phyloP scores from a whole-genome alignment of 2,329 filamentous ascomycete species.

The Elsinoe australis region DNA sequence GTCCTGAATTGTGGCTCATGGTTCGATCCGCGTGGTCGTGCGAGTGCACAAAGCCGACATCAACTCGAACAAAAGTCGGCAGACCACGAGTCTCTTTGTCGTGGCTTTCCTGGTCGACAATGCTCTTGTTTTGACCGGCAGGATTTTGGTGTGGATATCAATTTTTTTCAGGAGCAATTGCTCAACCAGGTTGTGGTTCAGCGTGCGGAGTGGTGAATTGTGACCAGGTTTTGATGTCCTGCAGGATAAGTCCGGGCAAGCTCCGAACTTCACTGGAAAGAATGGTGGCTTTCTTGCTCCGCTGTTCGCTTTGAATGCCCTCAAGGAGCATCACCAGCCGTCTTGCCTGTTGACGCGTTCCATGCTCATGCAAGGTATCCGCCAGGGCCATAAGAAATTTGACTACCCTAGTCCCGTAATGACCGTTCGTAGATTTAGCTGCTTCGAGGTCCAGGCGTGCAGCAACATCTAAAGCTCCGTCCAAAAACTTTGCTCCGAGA shows the following conservation, averaged over 20 bases:
- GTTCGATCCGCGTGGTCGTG: too few relatives aligned
- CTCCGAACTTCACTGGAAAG: not conserved
- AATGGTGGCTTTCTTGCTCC: not conserved
- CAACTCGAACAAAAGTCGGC: too few relatives aligned
- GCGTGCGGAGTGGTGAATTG: too few relatives aligned
- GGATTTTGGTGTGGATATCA: too few relatives aligned
- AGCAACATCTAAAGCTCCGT: not conserved
- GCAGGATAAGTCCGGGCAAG: not conserved
- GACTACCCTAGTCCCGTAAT: constrained; percentile 10
- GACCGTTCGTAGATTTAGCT: not conserved
- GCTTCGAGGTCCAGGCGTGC: not conserved
- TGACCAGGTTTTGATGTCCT: constrained; percentile 3
- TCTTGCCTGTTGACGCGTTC: not conserved
- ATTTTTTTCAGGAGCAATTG: too few relatives aligned
- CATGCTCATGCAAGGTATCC: constrained; percentile 7
- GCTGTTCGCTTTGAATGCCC: not conserved
- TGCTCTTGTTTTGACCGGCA: too few relatives aligned
- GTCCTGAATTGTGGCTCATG: too few relatives aligned
- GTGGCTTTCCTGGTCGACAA: too few relatives aligned
- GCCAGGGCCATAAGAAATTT: constrained; percentile 4
- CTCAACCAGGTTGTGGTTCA: too few relatives aligned
- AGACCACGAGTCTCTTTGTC: too few relatives aligned
- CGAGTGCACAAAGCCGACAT: too few relatives aligned
- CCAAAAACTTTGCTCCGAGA: not conserved
- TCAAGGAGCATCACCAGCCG: not conserved